Conservation (phyloP, 1,284 basidiomycete genomes). For the Apiotrichum domesticum region DNA sequence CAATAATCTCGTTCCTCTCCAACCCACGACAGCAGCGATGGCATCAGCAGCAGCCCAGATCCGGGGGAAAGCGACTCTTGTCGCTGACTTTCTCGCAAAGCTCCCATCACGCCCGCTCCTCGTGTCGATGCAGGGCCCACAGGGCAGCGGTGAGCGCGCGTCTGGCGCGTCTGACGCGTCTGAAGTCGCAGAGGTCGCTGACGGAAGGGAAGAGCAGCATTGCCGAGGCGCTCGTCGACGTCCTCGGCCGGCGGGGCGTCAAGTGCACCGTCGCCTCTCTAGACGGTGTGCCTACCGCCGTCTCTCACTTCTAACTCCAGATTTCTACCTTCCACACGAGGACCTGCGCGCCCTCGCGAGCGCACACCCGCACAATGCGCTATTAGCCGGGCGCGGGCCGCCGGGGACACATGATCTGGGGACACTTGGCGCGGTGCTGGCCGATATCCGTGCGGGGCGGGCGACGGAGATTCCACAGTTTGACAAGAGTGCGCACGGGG, state of each 20-base stretch:
- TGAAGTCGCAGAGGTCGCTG: background rate
- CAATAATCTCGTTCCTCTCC: too few relatives aligned
- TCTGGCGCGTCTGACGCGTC: too few relatives aligned
- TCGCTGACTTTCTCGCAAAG: background rate
- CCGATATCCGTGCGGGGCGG: background rate
- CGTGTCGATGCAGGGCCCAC: conserved; percentile 14
- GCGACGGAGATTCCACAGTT: conserved; percentile 48
- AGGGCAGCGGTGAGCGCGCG: conserved; percentile 5
- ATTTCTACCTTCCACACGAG: conserved; percentile 34
- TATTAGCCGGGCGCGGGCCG: conserved; percentile 41
- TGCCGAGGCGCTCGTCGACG: conserved; percentile 4
- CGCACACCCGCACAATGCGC: conserved; percentile 28
- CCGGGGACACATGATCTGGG: conserved; percentile 41
- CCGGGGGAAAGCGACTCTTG: background rate
- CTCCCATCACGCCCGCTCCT: conserved; percentile 1
- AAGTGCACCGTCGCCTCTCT: conserved; percentile 9
- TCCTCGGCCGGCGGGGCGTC: conserved; percentile 1
- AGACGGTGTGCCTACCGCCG: conserved; percentile 4
- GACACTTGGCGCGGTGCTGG: background rate
- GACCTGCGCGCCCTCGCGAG: conserved; percentile 27
- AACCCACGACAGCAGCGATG: background rate
- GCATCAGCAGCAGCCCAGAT: background rate
- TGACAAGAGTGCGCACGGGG: conserved; percentile 73
- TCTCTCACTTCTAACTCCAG: conserved; percentile 11
- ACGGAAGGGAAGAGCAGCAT: conserved; percentile 14